Conservation (phyloP, 2,329 filamentous ascomycete genomes). For the Curvularia lunata region DNA sequence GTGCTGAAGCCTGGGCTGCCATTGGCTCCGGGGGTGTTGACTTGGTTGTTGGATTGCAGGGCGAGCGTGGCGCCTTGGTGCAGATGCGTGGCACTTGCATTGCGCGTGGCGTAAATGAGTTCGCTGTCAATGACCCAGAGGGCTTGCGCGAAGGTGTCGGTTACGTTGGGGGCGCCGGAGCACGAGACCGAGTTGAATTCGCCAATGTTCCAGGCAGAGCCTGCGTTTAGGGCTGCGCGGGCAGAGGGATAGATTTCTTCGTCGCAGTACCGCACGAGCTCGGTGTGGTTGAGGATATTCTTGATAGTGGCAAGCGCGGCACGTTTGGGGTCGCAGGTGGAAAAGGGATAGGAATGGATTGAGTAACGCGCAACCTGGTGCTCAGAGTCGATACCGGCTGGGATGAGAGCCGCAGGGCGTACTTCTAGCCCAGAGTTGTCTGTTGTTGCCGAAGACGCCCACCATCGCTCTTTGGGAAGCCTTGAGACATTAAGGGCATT, state of each 20-base stretch:
- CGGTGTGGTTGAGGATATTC: slow-evolving; percentile 24
- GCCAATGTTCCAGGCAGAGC: slow-evolving; percentile 14
- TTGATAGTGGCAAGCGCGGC: slow-evolving; percentile 13
- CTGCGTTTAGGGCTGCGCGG: slow-evolving; percentile 13
- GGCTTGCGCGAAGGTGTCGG: slow-evolving; percentile 20
- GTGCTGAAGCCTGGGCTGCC: slow-evolving; percentile 18
- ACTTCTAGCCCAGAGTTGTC: slow-evolving; percentile 17
- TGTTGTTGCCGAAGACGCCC: slow-evolving; percentile 21
- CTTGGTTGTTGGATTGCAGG: slow-evolving; percentile 16
- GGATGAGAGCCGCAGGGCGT: slow-evolving; percentile 17
- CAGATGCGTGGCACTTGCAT: slow-evolving; percentile 9
- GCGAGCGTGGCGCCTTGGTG: slow-evolving; percentile 21
- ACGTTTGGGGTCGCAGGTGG: slow-evolving; percentile 12
- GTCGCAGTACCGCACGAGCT: slow-evolving; percentile 17
- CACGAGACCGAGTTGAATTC: slow-evolving; percentile 22
- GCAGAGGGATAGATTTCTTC: slow-evolving; percentile 21
- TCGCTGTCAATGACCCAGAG: slow-evolving; percentile 22
- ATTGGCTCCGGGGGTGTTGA: slow-evolving; percentile 18
- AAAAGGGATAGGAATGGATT: slow-evolving; percentile 17
- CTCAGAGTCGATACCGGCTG: slow-evolving; percentile 14
- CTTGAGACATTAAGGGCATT: slow-evolving; percentile 4
- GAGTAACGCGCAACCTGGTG: slow-evolving; percentile 16
- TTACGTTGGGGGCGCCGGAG: slow-evolving; percentile 17
- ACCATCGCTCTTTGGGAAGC: slow-evolving; percentile 14
- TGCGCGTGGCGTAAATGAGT: slow-evolving; percentile 17